Evolutionary conservation across 257 asterid species (phyloP).

Genomic region (Solanum sejunctum): DNA sequence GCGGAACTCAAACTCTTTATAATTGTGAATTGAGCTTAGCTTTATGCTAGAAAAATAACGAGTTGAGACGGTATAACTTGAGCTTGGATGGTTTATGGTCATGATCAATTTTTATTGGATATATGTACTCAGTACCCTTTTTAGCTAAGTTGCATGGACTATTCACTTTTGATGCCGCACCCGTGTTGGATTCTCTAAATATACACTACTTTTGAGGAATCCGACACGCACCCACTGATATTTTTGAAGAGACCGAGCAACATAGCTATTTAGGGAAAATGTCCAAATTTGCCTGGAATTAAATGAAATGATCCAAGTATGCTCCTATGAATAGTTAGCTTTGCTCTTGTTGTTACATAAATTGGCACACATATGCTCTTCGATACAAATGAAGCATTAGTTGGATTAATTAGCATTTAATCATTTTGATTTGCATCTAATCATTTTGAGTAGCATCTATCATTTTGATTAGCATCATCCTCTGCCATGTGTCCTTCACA

Average conservation of each 20-base stretch:
- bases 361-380: not conserved
- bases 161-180: too few species aligned
- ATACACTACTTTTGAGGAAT: too few species aligned
- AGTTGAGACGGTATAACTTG: not conserved
- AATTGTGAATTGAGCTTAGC: not conserved
- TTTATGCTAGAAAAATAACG: not conserved
- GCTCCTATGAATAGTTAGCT: not conserved
- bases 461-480: not conserved
- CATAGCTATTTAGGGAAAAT: not conserved
- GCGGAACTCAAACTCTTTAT: not conserved
- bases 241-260: too few species aligned
- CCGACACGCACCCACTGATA: too few species aligned
- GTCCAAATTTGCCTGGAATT: not conserved
- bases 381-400: not conserved
- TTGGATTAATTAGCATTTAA: not conserved
- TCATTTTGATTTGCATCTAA: not conserved
- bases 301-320: not conserved
- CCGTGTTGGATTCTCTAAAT: too few species aligned
- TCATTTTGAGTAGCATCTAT: not conserved
- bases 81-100: not conserved
- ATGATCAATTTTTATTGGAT: not conserved
- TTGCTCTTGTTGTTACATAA: not conserved
- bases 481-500: not conserved
- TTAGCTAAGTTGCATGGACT: too few species aligned
- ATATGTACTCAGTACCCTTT: not conserved